These are phyloP conservation scores for Candida parachauliodes DNA, from an alignment of 805 yeast genomes.

Conservation along the genomic window DNA sequence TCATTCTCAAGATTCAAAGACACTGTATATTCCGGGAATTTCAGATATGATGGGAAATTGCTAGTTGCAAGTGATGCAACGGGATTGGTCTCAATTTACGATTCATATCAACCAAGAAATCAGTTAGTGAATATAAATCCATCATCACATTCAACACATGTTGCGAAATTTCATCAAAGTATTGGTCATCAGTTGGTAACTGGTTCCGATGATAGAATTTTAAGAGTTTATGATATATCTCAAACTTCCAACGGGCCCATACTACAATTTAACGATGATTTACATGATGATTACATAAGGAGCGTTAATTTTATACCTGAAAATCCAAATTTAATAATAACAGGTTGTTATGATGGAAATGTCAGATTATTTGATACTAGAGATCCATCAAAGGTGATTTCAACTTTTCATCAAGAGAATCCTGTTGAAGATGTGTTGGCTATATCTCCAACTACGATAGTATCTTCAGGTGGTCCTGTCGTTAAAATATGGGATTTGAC, in stretches of 20 bases:
- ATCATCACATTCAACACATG: conserved; percentile 85
- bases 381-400: conserved; percentile 46
- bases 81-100: conserved; percentile 88
- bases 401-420: conserved; percentile 59
- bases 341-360: conserved; percentile 91
- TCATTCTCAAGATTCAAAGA: conserved; percentile 88
- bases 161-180: conserved; percentile 85
- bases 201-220: conserved; percentile 87
- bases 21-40: conserved; percentile 88
- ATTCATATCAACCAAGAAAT: conserved; percentile 74
- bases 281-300: conserved; percentile 86
- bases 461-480: conserved; percentile 75
- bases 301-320: conserved; percentile 73
- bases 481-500: conserved; percentile 91
- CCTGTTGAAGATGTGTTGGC: conserved; percentile 88
- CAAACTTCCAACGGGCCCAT: conserved; percentile 69
- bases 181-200: conserved; percentile 72
- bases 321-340: conserved; percentile 74
- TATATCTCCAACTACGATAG: conserved; percentile 67
- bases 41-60: conserved; percentile 85
- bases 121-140: conserved; percentile 79
- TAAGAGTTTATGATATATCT: conserved; percentile 83
- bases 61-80: conserved; percentile 94
- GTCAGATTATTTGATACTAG: conserved; percentile 85
- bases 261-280: conserved; percentile 52